These are phyloP conservation scores for Tulasnella sp. DNA, from an alignment of 768 basidiomycete genomes.

Conservation along the genomic window DNA sequence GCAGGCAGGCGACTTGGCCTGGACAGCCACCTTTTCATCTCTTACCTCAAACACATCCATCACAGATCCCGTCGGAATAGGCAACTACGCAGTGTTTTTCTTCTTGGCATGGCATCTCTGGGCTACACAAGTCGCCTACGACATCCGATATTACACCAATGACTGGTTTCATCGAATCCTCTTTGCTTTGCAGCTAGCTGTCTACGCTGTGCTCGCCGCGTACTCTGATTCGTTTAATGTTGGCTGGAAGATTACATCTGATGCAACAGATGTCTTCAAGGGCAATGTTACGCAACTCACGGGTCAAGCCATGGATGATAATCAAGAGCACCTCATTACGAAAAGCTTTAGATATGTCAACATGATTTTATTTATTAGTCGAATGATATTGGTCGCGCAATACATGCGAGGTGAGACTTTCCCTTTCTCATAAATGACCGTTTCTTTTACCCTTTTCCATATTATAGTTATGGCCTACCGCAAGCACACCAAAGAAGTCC, in stretches of 20 bases:
- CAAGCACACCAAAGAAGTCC: too few species aligned
- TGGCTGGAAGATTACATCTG: background rate
- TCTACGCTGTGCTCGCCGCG: background rate
- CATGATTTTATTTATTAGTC: background rate
- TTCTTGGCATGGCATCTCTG: background rate
- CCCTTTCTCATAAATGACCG: too few species aligned
- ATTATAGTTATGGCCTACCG: background rate
- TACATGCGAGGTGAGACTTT: background rate
- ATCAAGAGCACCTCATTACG: background rate
- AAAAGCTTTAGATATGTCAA: background rate
- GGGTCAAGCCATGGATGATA: background rate
- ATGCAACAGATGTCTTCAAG: background rate
- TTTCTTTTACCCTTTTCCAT: too few species aligned
- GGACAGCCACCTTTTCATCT: background rate
- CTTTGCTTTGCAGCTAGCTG: background rate
- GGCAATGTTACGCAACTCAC: background rate
- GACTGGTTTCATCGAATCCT: background rate
- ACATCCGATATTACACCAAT: background rate
- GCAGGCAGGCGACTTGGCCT: background rate
- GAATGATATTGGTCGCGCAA: background rate
- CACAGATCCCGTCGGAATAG: background rate
- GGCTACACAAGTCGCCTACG: background rate
- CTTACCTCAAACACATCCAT: background rate
- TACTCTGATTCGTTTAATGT: background rate
- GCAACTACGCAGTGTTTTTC: background rate